Percentiles rank a stretch among this genome's conserved stretches.
Evolutionary conservation across 352 stramenopile genomes (phyloP).

Genomic region (Peronospora belbahrii): DNA sequence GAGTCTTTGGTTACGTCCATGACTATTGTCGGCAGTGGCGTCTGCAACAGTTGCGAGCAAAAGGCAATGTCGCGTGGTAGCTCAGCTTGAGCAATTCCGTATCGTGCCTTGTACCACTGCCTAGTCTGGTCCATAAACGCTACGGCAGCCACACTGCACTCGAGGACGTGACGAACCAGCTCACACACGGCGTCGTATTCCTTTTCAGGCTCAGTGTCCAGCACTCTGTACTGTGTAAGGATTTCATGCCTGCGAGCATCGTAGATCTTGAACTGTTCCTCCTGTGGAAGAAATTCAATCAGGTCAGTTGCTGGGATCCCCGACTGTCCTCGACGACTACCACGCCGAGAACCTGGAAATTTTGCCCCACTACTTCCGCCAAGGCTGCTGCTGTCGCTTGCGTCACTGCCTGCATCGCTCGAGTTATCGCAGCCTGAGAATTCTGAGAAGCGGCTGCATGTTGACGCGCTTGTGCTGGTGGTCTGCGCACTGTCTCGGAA

Average conservation of each 20-base stretch:
- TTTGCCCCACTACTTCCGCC: constrained; percentile 15
- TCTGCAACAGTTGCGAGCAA: constrained; percentile 48
- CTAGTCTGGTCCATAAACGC: constrained; percentile 48
- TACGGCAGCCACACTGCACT: constrained; percentile 56
- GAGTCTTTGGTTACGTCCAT: constrained; percentile 76
- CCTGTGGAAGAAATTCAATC: constrained; percentile 41
- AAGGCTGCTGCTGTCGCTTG: constrained; percentile 27
- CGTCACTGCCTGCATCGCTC: constrained; percentile 28
- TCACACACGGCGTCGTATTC: constrained; percentile 74
- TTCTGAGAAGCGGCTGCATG: constrained; percentile 36
- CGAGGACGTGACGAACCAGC: constrained; percentile 49
- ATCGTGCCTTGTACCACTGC: constrained; percentile 71
- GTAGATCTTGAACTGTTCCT: constrained; percentile 44
- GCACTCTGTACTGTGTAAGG: constrained; percentile 35
- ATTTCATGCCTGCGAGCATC: constrained; percentile 35
- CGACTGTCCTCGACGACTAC: constrained; percentile 4
- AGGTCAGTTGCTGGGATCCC: constrained; percentile 15
- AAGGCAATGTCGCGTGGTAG: constrained; percentile 59
- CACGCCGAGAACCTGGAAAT: constrained; percentile 8
- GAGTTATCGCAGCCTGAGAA: constrained; percentile 31
- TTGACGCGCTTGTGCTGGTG: constrained; percentile 26
- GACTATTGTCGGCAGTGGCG: constrained; percentile 53
- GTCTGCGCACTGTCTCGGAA: constrained; percentile 31
- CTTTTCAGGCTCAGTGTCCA: constrained; percentile 35
- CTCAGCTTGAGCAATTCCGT: constrained; percentile 57